phyloP scores from a whole-genome alignment of 2,329 filamentous ascomycete species.

The Fusarium nurragi region DNA sequence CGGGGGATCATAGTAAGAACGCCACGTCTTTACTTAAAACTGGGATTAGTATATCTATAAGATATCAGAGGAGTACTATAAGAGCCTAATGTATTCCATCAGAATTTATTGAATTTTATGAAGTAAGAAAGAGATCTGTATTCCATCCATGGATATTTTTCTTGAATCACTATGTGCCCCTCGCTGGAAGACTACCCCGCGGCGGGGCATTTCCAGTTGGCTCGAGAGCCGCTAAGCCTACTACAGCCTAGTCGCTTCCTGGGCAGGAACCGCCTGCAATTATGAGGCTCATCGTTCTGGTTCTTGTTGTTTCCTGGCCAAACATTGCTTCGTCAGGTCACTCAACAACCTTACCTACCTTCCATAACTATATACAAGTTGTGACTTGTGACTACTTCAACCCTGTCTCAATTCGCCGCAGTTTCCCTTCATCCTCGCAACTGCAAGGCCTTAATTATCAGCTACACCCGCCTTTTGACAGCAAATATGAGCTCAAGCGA shows the following conservation, averaged over 20 bases:
- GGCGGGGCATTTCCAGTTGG: constrained; percentile 10
- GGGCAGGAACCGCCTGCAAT: background rate
- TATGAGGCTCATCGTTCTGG: background rate
- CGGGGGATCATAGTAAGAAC: no score
- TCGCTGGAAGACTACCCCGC: constrained; percentile 24
- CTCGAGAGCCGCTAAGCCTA: background rate
- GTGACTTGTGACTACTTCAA: no score
- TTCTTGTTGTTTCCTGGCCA: background rate
- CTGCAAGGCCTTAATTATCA: background rate
- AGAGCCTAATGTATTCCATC: no score
- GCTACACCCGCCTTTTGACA: background rate
- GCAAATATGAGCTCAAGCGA: constrained; percentile 11
- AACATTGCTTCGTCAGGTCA: background rate
- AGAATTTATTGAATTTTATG: no score
- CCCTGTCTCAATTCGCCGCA: no score
- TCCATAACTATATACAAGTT: no score
- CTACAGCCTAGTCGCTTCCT: background rate
- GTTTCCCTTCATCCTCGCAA: background rate
- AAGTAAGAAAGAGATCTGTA: background rate
- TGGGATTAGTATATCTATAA: no score
- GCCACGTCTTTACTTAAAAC: background rate
- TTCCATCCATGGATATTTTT: background rate
- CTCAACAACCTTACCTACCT: background rate
- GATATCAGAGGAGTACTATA: no score
- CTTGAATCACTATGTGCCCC: background rate